Base-by-base conservation (phyloP, 2,329 filamentous ascomycete species). In the Sordariomycetes sp. region DNA sequence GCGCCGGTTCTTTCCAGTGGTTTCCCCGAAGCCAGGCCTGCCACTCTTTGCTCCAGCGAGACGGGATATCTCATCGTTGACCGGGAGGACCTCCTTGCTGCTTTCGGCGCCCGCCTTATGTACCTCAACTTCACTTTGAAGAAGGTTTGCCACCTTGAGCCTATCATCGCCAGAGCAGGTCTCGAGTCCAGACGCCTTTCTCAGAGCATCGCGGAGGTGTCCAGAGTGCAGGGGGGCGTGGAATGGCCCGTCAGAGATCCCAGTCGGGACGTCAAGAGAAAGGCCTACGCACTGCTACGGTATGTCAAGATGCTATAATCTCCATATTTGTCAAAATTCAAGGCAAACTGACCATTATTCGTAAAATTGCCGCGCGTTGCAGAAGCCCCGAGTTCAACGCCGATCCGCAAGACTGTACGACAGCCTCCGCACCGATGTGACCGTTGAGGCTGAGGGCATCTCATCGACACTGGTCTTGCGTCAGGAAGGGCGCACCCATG, bases 121-220 rank as follows among this genome's bases (percentile, higher is more conserved):
- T 52, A 66, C 6, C 62, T 71, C 15, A 67, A 69, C 58, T 70
- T 69, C 57, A 59, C 35, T 7, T 55, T 68, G 6, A 59, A 66
- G 10, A 66, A 70, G 10, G 60, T 68, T 6, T 56, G 53, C 6
- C 56, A 48, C 2, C 60, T 72, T 2, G 53, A 53, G 2, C 60
- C 60, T 2, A 65, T 70, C 15, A 13, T 70, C 22, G 22, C 61
- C 10, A 71, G 69, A 69, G 57, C 60, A 1, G 45, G 62, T 2
- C 59, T 71, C 0, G 61, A 64, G n/a, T 24, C 56, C 32, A 61
- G 65, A n/a, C 66, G 65, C 56, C 24, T 71, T 4, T 69, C 68
- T 7, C 20, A 6, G n/a, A 55, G 56, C 10, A 62, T 67, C 6
- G 64, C 62, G 54, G 65, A 70, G 53, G 61, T 64, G 6, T 65